Percentiles rank a stretch among this genome's conserved stretches.
These are phyloP conservation scores for Halocafeteria seosinensis DNA, from an alignment of 108 stramenopile species.

Conservation along the genomic window DNA sequence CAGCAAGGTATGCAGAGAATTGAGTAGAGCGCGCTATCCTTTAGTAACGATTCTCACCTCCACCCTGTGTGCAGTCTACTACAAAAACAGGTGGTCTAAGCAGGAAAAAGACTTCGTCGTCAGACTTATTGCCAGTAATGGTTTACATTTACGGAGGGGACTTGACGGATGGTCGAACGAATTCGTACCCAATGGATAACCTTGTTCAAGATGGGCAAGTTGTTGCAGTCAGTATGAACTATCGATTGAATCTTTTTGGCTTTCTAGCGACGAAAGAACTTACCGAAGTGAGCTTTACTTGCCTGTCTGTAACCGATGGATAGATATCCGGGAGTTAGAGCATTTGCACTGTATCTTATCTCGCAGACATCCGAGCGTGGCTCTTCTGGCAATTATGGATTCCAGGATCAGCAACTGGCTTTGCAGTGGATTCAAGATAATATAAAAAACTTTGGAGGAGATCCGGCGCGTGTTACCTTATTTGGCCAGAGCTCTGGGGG, in stretches of 20 bases:
- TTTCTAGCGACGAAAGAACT: slow-evolving; percentile 27
- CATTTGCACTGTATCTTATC: too few relatives aligned
- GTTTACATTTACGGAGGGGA: slow-evolving; percentile 6
- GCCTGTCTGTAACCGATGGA: too few relatives aligned
- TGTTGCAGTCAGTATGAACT: slow-evolving; percentile 49
- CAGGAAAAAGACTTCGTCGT: neutral
- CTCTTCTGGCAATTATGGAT: slow-evolving; percentile 44
- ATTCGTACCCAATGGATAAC: neutral
- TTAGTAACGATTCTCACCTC: too few relatives aligned
- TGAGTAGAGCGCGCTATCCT: too few relatives aligned
- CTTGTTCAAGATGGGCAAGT: slow-evolving; percentile 18
- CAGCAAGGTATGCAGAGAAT: too few relatives aligned
- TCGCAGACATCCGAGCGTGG: neutral
- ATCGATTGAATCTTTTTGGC: slow-evolving; percentile 50
- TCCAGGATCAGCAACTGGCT: slow-evolving; percentile 53
- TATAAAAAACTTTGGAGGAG: slow-evolving; percentile 55
- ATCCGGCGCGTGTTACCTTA: slow-evolving; percentile 52
- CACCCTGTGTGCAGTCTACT: too few relatives aligned
- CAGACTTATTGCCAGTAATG: neutral
- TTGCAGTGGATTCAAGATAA: slow-evolving; percentile 57
- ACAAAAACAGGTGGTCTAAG: neutral
- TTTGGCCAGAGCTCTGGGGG: slow-evolving; percentile 60
- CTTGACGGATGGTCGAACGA: neutral
- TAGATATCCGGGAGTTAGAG: too few relatives aligned
- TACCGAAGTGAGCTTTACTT: too few relatives aligned